These are phyloP conservation scores for Tillandsia fasciculata DNA, from an alignment of 176 grass and related monocot genomes.

Conservation along the genomic window DNA sequence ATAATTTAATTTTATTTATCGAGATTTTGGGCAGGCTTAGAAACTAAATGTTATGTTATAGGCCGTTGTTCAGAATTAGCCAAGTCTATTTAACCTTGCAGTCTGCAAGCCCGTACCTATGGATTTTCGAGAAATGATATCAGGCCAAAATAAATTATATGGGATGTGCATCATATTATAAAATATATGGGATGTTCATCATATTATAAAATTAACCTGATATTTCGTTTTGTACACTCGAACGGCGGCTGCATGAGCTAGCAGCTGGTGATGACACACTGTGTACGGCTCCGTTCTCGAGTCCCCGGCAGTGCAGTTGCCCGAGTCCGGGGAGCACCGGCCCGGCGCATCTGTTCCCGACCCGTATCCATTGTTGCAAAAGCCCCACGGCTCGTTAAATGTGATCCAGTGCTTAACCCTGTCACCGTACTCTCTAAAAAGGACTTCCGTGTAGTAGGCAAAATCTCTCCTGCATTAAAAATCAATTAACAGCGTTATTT, in stretches of 20 bases:
- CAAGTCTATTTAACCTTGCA: neutral
- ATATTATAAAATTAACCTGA: slow-evolving; percentile 16
- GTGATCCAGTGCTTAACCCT: slow-evolving; percentile 76
- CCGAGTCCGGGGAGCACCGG: slow-evolving; percentile 30
- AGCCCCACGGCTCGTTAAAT: slow-evolving; percentile 40
- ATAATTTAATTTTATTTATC: too few species aligned
- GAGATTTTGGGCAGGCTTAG: too few species aligned
- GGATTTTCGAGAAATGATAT: neutral
- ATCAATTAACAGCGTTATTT: neutral
- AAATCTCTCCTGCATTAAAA: slow-evolving; percentile 39
- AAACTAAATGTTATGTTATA: too few species aligned
- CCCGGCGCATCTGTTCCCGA: slow-evolving; percentile 19
- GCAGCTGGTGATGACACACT: slow-evolving; percentile 12
- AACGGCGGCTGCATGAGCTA: slow-evolving; percentile 22
- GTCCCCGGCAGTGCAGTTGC: slow-evolving; percentile 10
- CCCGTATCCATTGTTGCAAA: slow-evolving; percentile 27
- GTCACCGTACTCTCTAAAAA: slow-evolving; percentile 54
- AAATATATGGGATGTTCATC: neutral
- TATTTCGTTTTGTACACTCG: slow-evolving; percentile 26
- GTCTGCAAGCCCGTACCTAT: too few species aligned
- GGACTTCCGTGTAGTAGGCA: slow-evolving; percentile 38
- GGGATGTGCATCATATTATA: neutral
- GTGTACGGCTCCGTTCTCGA: slow-evolving; percentile 22
- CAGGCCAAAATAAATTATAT: neutral
- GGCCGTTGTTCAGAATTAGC: neutral